Evolutionary conservation across 805 yeast genomes (phyloP), one percentile per base, ranked within the genome.

Genomic region (Schwanniomyces pseudopolymorphus): DNA sequence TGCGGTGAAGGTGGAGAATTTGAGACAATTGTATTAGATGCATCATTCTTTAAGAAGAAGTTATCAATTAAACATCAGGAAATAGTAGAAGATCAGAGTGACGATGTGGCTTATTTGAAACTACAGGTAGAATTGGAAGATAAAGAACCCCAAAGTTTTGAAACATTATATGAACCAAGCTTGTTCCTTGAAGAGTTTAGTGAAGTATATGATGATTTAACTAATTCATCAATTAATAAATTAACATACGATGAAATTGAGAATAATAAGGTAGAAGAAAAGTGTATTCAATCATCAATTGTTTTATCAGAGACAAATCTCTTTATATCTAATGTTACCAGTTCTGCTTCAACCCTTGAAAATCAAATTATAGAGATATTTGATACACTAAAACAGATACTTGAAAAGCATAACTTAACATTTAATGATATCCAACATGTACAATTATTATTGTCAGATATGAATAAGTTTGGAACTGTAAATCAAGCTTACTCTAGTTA

Each of bases 1-100:
- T 94, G 99, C 69, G 99, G 99, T 11, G 99, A 94, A 71, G 99
- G 99, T 27, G 99, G 99, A 1, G 99, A 94, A 64, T 94, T 89
- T 64, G 99, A 94, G 63, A 85, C 97, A 0, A 70, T 92, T 54
- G 98, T 92, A 2, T 71, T 94, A 24, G 97, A 94, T 64, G 89
- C 95, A 1, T 96, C 96, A 0, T 84, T 89, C 49, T 94, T 92
- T 68, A 69, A 67, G 26, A 70, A 78, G 39, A 68, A 62, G 43
- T 61, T 85, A 38, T 68, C 65, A 7, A 64, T 86, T 14, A 61
- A 55, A 1, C 67, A 74, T 1, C 61, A 60, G 13, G 58, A 70
- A 24, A 61, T 77, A 1, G 66, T 79, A 1, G 61, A 73, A 16
- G 83, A 77, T 50, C 67, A 83, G 0, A 74, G 70, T 43, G 90